Percentiles rank a stretch among this genome's conserved stretches.
These are phyloP conservation scores for Gossypium gossypioides DNA, from an alignment of 441 rosid genomes.

Conservation along the genomic window DNA sequence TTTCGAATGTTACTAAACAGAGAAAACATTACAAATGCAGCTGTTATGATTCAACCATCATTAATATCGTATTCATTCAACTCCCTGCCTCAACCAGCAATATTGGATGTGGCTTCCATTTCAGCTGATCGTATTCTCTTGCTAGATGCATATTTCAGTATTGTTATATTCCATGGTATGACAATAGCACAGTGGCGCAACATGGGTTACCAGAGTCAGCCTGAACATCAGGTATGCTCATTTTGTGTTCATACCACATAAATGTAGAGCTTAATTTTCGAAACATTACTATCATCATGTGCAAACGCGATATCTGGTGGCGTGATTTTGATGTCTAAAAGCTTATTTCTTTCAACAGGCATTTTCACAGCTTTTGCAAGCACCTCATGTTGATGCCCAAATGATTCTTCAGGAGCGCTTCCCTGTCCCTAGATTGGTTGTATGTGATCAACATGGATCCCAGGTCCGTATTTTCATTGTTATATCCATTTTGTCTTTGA, in stretches of 20 bases:
- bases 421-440: conserved; percentile 92
- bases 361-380: conserved; percentile 81
- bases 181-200: conserved; percentile 99
- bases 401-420: conserved; percentile 72
- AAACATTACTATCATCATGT: not conserved
- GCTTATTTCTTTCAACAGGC: conserved; percentile 39
- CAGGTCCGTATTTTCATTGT: conserved; percentile 44
- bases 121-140: conserved; percentile 85
- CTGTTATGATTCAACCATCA: conserved; percentile 98
- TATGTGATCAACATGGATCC: conserved; percentile 99
- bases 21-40: conserved; percentile 86
- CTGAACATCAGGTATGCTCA: conserved; percentile 60
- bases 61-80: conserved; percentile 74
- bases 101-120: conserved; percentile 95
- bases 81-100: conserved; percentile 76
- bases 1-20: conserved; percentile 88
- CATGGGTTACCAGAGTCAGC: conserved; percentile 91
- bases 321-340: not conserved
- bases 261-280: not conserved
- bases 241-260: not conserved
- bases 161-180: conserved; percentile 98
- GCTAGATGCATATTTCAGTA: conserved; percentile 85
- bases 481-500: not conserved
- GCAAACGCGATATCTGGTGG: not conserved
- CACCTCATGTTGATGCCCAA: conserved; percentile 71